Evolutionary conservation across 192 early-diverging fungal species (phyloP).

Genomic region (Gaertneriomyces semiglobifer): DNA sequence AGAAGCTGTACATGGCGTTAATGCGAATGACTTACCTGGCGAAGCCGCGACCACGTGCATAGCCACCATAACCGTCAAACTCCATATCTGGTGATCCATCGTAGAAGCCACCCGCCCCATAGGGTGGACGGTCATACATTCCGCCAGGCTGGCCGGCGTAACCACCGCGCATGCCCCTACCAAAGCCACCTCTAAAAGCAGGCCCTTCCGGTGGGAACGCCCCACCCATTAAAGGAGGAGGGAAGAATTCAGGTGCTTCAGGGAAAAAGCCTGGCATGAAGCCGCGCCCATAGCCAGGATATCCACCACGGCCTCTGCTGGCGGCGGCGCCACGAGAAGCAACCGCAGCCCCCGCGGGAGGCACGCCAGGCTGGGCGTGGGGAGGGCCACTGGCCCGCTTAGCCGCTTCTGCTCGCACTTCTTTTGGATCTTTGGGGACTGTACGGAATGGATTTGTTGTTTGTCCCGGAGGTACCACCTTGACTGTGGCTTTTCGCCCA

Average conservation of each 20-base stretch:
- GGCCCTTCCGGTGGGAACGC: conserved; percentile 1
- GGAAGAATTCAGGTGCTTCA: conserved; percentile 20
- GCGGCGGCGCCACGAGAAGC: conserved; percentile 9
- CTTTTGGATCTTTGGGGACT: conserved; percentile 29
- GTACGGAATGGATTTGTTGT: conserved; percentile 29
- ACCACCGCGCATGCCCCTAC: conserved; percentile 12
- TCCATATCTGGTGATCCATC: conserved; percentile 20
- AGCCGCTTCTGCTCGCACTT: conserved; percentile 13
- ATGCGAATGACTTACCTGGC: not conserved
- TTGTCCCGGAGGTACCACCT: conserved; percentile 16
- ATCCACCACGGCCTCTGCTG: conserved; percentile 4
- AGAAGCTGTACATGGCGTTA: not conserved
- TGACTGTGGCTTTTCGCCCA: conserved; percentile 28
- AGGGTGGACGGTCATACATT: not conserved
- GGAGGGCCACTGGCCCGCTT: not conserved
- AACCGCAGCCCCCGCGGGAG: conserved; percentile 1
- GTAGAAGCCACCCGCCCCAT: conserved; percentile 16
- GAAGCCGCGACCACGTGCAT: conserved; percentile 6
- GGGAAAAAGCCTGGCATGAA: conserved; percentile 18
- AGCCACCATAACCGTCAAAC: conserved; percentile 18
- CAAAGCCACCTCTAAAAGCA: conserved; percentile 8
- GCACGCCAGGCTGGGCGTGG: not conserved
- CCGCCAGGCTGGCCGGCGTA: not conserved
- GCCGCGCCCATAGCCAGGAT: not conserved
- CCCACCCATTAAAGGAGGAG: conserved; percentile 19